A percentile compares a stretch with the other conserved stretches of the same genome.
Conservation (phyloP, 306 rosid genomes). For the Vachellia pachyceras region DNA sequence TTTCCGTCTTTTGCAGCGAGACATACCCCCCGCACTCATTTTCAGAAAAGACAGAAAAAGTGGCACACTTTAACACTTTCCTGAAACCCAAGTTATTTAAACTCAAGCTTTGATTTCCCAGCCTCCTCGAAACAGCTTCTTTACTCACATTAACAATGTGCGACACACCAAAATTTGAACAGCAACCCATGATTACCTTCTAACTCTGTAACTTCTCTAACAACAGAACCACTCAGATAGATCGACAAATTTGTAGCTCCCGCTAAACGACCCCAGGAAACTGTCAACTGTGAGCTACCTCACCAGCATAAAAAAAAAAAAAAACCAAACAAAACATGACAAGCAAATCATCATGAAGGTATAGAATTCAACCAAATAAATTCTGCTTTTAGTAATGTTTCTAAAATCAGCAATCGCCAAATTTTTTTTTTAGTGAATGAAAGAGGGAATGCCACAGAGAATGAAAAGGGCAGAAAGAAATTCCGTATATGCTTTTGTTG, state of each 20-base stretch:
- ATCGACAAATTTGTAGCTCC: conserved; percentile 48
- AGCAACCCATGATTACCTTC: conserved; percentile 57
- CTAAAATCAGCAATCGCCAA: not conserved
- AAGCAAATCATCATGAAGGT: conserved; percentile 31
- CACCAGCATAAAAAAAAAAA: not conserved
- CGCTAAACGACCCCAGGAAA: conserved; percentile 29
- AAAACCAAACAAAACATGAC: not conserved
- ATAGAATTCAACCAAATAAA: not conserved
- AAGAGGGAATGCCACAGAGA: conserved; percentile 10
- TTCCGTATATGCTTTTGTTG: too few relatives aligned
- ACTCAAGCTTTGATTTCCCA: conserved; percentile 41
- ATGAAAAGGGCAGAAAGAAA: not conserved
- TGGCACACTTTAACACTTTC: conserved; percentile 48
- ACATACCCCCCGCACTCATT: conserved; percentile 41
- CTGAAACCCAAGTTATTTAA: conserved; percentile 51
- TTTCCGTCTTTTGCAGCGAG: conserved; percentile 42
- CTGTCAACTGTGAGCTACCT: not conserved
- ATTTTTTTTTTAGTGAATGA: not conserved
- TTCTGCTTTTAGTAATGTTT: not conserved
- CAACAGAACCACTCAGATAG: conserved; percentile 36
- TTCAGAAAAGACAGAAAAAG: conserved; percentile 46
- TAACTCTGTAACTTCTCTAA: conserved; percentile 17
- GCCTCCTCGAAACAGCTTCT: conserved; percentile 52
- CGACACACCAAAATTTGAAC: conserved; percentile 54
- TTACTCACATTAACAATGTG: conserved; percentile 46